A percentile compares a stretch with the other conserved stretches of the same genome.
These are phyloP conservation scores for Lactarius pseudohatsudake DNA, from an alignment of 768 basidiomycete species.

Conservation along the genomic window DNA sequence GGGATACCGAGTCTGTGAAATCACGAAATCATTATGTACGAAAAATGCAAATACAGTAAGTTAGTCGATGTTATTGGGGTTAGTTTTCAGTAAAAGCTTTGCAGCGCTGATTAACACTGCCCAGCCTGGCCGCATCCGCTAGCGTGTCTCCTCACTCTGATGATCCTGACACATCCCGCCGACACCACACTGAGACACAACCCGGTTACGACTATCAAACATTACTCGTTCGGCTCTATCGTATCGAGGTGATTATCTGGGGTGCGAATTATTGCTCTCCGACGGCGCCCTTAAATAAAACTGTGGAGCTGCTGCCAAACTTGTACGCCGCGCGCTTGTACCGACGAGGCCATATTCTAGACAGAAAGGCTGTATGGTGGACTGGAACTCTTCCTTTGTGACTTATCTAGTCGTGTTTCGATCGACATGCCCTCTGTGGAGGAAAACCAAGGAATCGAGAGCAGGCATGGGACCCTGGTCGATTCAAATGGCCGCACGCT, in stretches of 20 bases:
- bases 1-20: neutral
- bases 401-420: neutral
- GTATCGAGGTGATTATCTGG: neutral
- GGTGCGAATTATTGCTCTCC: neutral
- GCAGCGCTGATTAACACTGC: neutral
- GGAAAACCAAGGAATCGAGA: neutral
- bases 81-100: no score
- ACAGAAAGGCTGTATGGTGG: neutral
- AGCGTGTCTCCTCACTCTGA: neutral
- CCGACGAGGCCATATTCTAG: neutral
- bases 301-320: constrained; percentile 4
- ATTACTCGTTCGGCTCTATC: neutral
- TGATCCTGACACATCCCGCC: neutral
- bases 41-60: neutral
- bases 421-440: constrained; percentile 1
- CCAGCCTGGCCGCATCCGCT: neutral
- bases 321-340: neutral
- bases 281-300: neutral
- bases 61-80: neutral
- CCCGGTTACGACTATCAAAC: neutral
- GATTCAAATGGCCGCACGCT: neutral
- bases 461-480: neutral
- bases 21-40: neutral
- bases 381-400: neutral
- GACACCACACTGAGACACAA: neutral